Percentiles rank a stretch among this genome's conserved stretches.
These are phyloP conservation scores for Chaetothyriales sp. DNA, from an alignment of 2,329 filamentous ascomycete genomes.

Conservation along the genomic window DNA sequence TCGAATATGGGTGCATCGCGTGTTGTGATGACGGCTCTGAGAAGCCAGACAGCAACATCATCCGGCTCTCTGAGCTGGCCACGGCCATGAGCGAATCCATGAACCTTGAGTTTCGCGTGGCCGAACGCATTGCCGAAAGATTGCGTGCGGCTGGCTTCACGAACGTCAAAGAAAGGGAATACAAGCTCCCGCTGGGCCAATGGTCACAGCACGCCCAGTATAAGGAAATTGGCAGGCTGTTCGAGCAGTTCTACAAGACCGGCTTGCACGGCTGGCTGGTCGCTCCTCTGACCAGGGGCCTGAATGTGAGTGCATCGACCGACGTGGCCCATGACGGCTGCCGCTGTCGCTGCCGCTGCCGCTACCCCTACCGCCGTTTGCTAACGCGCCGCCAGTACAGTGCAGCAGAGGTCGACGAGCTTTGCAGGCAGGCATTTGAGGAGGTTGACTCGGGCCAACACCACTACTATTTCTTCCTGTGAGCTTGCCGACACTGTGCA, in stretches of 20 bases:
- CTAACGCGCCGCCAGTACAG: slow-evolving; percentile 18
- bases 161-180: slow-evolving; percentile 30
- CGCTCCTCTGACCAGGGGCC: slow-evolving; percentile 16
- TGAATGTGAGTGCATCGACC: slow-evolving; percentile 15
- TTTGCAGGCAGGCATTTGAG: slow-evolving; percentile 10
- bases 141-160: slow-evolving; percentile 30
- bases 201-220: slow-evolving; percentile 27
- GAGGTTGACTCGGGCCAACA: slow-evolving; percentile 12
- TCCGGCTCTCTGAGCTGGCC: slow-evolving; percentile 11
- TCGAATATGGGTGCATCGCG: slow-evolving; percentile 17
- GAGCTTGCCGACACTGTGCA: slow-evolving; percentile 1
- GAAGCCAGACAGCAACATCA: slow-evolving; percentile 13
- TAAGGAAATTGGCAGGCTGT: slow-evolving; percentile 27
- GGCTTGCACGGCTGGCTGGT: slow-evolving; percentile 21
- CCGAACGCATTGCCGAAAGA: slow-evolving; percentile 18
- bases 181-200: slow-evolving; percentile 30
- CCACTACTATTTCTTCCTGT: slow-evolving; percentile 8
- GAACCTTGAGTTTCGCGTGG: slow-evolving; percentile 19
- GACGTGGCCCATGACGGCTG: too few species aligned
- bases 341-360: too few species aligned
- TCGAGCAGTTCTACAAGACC: slow-evolving; percentile 19
- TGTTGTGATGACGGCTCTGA: slow-evolving; percentile 18
- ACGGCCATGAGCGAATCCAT: slow-evolving; percentile 11
- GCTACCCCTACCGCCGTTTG: neutral
- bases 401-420: slow-evolving; percentile 18